A percentile compares a stretch with the other conserved stretches of the same genome.
Evolutionary conservation across 2,329 filamentous ascomycete species (phyloP).

Genomic region (Davidsoniella australis): DNA sequence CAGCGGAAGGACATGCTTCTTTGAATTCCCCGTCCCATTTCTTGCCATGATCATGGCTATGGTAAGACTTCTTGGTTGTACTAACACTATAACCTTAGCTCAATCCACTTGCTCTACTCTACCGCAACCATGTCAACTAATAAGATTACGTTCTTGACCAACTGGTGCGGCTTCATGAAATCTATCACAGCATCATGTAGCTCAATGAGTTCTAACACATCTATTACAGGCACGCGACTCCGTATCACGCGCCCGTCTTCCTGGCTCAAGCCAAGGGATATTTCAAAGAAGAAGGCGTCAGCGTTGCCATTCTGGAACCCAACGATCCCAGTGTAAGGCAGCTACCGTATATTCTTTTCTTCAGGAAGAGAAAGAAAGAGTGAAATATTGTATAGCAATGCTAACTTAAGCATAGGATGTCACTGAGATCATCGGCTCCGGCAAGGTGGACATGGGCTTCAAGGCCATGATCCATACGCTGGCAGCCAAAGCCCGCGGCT

Average conservation of each 20-base stretch:
- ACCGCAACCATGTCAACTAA: slow-evolving; percentile 54
- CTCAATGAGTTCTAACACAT: background rate
- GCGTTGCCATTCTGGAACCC: slow-evolving; percentile 60
- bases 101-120: slow-evolving; percentile 16
- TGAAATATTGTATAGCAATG: too few species aligned
- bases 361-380: too few species aligned
- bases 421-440: slow-evolving; percentile 62
- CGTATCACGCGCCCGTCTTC: slow-evolving; percentile 65
- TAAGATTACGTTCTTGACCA: slow-evolving; percentile 72
- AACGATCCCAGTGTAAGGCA: slow-evolving; percentile 53
- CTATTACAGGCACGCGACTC: slow-evolving; percentile 52
- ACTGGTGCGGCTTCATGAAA: slow-evolving; percentile 42
- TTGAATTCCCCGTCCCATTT: slow-evolving; percentile 25
- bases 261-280: slow-evolving; percentile 60
- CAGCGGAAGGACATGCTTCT: slow-evolving; percentile 79
- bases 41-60: slow-evolving; percentile 2
- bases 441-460: slow-evolving; percentile 63
- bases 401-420: slow-evolving; percentile 37
- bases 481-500: slow-evolving; percentile 58
- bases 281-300: slow-evolving; percentile 59
- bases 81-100: background rate
- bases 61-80: slow-evolving; percentile 23
- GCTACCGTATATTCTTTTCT: background rate
- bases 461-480: slow-evolving; percentile 76
- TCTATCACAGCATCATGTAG: slow-evolving; percentile 10